These are phyloP conservation scores for Luvunga scandens DNA, from an alignment of 345 rosid genomes.

Conservation along the genomic window DNA sequence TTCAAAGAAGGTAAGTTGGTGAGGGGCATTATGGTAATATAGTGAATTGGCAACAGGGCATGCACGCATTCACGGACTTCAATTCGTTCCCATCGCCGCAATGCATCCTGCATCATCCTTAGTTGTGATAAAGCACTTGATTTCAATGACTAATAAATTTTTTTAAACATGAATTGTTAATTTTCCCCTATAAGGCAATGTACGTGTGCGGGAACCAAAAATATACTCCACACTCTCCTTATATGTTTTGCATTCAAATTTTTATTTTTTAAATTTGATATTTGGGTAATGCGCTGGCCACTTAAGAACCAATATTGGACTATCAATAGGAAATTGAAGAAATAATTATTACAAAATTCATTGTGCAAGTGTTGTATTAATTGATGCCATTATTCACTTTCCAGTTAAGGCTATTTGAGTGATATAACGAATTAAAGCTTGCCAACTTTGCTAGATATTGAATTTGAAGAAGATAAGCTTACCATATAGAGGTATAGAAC, in stretches of 20 bases:
- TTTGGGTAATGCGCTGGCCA: not conserved
- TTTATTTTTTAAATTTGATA: not conserved
- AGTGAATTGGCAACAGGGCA: too few species aligned
- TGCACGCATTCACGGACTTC: not conserved
- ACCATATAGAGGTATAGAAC: not conserved
- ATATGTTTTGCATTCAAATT: not conserved
- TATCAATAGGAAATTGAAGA: not conserved
- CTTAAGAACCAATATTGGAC: not conserved
- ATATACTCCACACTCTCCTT: not conserved
- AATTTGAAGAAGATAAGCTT: not conserved
- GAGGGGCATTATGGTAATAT: slow-evolving; percentile 6
- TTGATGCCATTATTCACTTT: not conserved
- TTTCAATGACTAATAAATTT: not conserved
- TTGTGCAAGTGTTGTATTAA: not conserved
- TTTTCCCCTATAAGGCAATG: not conserved
- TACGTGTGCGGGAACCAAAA: not conserved
- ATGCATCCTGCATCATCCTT: not conserved
- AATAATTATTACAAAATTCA: not conserved
- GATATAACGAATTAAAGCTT: not conserved
- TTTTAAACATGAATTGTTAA: not conserved
- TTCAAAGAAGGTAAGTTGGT: not conserved
- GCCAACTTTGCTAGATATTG: not conserved
- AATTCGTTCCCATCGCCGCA: not conserved
- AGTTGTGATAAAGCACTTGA: not conserved
- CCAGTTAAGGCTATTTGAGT: not conserved